Evolutionary conservation across 257 asterid species (phyloP).

Genomic region (Eustoma russellianum): DNA sequence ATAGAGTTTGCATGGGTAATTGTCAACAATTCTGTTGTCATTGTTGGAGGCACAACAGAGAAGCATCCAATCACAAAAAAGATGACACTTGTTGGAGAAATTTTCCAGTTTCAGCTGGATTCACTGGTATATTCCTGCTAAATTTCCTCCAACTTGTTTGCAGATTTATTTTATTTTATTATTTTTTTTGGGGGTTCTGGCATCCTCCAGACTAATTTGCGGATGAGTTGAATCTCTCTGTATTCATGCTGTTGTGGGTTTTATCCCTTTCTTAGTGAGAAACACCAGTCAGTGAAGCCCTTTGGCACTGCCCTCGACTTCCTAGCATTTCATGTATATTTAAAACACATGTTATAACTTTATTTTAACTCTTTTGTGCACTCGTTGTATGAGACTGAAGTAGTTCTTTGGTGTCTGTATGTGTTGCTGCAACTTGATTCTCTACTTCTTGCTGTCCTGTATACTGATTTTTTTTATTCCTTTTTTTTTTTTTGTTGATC

Average conservation of each 20-base stretch:
- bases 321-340: no score
- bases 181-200: conserved; percentile 1
- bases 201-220: no score
- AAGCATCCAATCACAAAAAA: conserved; percentile 82
- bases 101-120: conserved; percentile 59
- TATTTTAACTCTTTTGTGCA: no score
- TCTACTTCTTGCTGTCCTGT: neutral
- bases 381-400: no score
- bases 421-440: conserved; percentile 3
- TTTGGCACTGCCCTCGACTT: no score
- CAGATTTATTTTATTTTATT: neutral
- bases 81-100: conserved; percentile 84
- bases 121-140: conserved; percentile 39
- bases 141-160: conserved; percentile 2
- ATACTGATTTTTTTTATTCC: conserved; percentile 4
- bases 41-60: conserved; percentile 94
- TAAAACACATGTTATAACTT: no score
- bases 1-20: conserved; percentile 90
- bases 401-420: neutral
- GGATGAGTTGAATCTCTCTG: no score
- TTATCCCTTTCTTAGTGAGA: no score
- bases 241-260: no score
- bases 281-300: no score
- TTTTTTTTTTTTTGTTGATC: no score
- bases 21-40: conserved; percentile 55